Base-by-base conservation (phyloP, 495 filamentous ascomycete genomes). In the Penicillium lividum region DNA sequence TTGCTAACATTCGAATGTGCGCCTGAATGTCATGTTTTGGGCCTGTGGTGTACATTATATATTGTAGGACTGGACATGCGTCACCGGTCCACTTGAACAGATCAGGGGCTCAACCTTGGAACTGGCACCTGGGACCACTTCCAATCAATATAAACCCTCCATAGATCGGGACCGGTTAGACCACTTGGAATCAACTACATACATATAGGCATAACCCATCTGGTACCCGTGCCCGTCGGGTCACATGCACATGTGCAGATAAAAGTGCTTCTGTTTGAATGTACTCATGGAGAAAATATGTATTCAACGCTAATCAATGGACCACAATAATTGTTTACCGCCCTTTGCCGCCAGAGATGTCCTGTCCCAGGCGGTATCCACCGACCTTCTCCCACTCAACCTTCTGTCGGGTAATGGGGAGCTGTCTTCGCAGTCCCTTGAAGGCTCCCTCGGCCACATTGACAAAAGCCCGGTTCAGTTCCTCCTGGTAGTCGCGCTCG, bases 301-400 rank as follows among this genome's bases (percentile, higher is more conserved):
- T 56, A 60, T 64, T 30, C 38, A 53, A 44, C 49, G 52, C 56
- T 59, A 50, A 51, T 49, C 53, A 38, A 44, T 25, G 42, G 46
- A n/a, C 53, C 43, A 11, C 4, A 25, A n/a, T 42, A 46, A 0
- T 29, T 18, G 3, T 60, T 44, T 68, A 78, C 57, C 74, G 68
- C 22, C 73, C 71, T 63, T 74, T 77, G 15, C 73, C 72, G 49
- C 72, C 75, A 16, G 71, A 71, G 64, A 90, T 87, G 60, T 88
- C 87, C 72, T 89, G 86, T 53, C 86, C 87, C 67, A 97, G 75
- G 54, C 92, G 76, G 76, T 98, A 98, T 59, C 91, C 92, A n/a
- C 89, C 87, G 62, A 99, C 91, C 80, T 96, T 98, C 73, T 99
- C 94, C 95, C 95, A 99, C 75, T 98, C 94, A 52, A 99, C 91